Conservation (phyloP, 176 grass and related monocot genomes). For the Bonia amplexicaulis region DNA sequence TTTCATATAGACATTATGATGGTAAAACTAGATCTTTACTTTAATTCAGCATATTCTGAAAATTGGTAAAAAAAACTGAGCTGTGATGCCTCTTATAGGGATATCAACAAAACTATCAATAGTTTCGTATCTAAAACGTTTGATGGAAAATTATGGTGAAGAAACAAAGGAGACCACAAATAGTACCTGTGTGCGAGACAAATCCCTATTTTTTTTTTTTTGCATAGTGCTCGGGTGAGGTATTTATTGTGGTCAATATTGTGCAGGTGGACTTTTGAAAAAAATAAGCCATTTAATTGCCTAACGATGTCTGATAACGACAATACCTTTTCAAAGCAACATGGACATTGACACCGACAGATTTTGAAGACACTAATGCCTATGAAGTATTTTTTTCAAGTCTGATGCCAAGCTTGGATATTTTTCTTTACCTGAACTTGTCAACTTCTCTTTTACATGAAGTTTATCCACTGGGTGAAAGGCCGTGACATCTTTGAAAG, state of each 20-base stretch:
- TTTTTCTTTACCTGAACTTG: background rate
- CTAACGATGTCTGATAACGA: background rate
- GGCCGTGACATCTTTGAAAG: slow-evolving; percentile 87
- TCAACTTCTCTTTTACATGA: slow-evolving; percentile 1
- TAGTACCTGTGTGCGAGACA: background rate
- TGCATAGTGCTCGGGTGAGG: background rate
- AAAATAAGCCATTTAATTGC: background rate
- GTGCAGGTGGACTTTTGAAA: background rate
- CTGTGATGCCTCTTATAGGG: background rate
- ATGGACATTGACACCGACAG: background rate
- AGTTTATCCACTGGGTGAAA: slow-evolving; percentile 98
- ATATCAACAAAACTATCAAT: background rate
- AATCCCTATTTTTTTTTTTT: background rate
- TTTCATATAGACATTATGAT: background rate
- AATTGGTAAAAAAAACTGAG: background rate
- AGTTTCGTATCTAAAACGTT: background rate
- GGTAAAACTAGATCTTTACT: background rate
- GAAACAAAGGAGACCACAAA: background rate
- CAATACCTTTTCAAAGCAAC: background rate
- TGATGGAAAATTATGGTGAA: background rate
- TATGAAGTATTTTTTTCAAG: background rate
- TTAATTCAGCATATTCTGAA: background rate
- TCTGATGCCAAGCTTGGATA: background rate
- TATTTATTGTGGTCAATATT: background rate
- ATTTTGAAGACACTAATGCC: background rate